These are phyloP conservation scores for Meira miltonrushii DNA, from an alignment of 1,284 basidiomycete species.

Conservation along the genomic window DNA sequence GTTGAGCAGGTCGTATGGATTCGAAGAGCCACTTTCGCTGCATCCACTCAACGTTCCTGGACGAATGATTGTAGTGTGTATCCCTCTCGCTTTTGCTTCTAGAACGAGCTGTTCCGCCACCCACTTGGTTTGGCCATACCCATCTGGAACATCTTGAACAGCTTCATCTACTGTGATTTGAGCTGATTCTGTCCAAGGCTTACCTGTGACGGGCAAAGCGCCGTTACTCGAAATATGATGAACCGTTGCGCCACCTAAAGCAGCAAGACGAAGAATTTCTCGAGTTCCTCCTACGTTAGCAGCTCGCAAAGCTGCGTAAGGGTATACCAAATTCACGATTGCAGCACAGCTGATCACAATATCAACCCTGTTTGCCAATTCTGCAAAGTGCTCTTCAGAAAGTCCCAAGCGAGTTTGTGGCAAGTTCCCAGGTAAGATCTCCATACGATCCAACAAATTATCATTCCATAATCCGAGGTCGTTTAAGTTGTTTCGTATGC, in stretches of 20 bases:
- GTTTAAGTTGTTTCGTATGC: slow-evolving; percentile 46
- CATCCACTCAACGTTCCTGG: slow-evolving; percentile 51
- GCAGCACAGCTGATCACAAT: slow-evolving; percentile 51
- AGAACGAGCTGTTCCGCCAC: slow-evolving; percentile 51
- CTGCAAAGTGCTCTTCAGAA: slow-evolving; percentile 29
- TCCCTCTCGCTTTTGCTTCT: slow-evolving; percentile 42
- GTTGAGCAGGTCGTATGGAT: slow-evolving; percentile 48
- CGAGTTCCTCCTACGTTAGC: slow-evolving; percentile 52
- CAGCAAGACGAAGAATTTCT: slow-evolving; percentile 52
- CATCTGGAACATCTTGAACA: slow-evolving; percentile 38
- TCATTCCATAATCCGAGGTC: slow-evolving; percentile 51
- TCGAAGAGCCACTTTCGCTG: slow-evolving; percentile 45
- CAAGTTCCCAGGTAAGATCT: slow-evolving; percentile 47
- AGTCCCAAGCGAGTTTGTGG: slow-evolving; percentile 45
- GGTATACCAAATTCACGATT: slow-evolving; percentile 52
- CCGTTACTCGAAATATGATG: slow-evolving; percentile 53
- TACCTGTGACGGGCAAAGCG: slow-evolving; percentile 39
- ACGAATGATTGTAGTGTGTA: slow-evolving; percentile 49
- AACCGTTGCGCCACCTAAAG: slow-evolving; percentile 46
- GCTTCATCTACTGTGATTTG: slow-evolving; percentile 44
- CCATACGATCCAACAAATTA: slow-evolving; percentile 44
- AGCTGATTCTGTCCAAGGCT: slow-evolving; percentile 34
- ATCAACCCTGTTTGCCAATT: slow-evolving; percentile 38
- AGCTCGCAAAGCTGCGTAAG: slow-evolving; percentile 50
- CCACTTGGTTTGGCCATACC: slow-evolving; percentile 54